These are phyloP conservation scores for peach (Prunus persica) DNA, from an alignment of 306 rosid species.

Conservation along the genomic window DNA sequence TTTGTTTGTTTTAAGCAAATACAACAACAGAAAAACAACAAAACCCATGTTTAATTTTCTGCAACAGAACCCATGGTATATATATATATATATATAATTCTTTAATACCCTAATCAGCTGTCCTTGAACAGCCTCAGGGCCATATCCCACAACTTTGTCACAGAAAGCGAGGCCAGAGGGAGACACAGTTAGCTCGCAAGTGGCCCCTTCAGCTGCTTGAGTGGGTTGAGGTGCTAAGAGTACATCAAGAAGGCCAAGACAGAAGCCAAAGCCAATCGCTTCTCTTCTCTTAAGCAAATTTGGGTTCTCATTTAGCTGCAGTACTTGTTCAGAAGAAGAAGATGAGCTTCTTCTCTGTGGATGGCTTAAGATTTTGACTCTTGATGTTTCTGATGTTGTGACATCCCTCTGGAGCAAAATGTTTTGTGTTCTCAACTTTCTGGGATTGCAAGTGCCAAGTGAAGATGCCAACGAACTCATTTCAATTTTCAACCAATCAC, in stretches of 20 bases:
- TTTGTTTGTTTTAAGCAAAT: too few species aligned
- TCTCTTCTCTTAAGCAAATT: slow-evolving; percentile 44
- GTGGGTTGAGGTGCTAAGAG: slow-evolving; percentile 19
- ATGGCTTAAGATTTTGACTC: slow-evolving; percentile 12
- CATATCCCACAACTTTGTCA: slow-evolving; percentile 67
- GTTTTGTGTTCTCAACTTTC: slow-evolving; percentile 2
- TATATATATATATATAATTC: background rate
- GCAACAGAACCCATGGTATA: background rate
- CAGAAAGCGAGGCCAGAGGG: slow-evolving; percentile 87
- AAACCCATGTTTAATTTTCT: background rate
- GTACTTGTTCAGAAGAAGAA: background rate
- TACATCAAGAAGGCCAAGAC: slow-evolving; percentile 38
- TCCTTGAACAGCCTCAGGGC: slow-evolving; percentile 72
- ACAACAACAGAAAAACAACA: background rate
- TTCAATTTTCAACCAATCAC: slow-evolving; percentile 29
- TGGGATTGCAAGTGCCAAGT: slow-evolving; percentile 26
- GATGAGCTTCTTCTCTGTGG: slow-evolving; percentile 9
- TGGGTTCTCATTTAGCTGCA: slow-evolving; percentile 25
- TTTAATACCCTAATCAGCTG: slow-evolving; percentile 74
- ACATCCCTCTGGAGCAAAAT: slow-evolving; percentile 13
- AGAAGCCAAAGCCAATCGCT: slow-evolving; percentile 46
- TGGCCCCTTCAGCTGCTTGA: slow-evolving; percentile 34
- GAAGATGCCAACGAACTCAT: slow-evolving; percentile 47
- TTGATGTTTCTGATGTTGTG: slow-evolving; percentile 16
- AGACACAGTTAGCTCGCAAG: slow-evolving; percentile 63